Conservation (phyloP, 257 asterid species). For the Gentiana macrophylla region DNA sequence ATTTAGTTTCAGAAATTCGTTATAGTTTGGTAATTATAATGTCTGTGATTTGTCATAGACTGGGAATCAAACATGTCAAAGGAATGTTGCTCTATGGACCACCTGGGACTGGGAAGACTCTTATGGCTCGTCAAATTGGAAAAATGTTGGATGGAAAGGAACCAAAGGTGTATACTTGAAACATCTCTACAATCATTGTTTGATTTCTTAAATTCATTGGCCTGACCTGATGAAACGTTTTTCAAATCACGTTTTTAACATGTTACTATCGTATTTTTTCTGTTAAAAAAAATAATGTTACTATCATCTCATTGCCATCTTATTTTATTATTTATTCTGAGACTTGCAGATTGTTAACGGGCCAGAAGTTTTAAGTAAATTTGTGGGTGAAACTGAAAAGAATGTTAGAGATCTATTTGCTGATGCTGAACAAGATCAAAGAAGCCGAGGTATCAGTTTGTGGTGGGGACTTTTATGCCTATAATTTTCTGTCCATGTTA, state of each 20-base stretch:
- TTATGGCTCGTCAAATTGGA: slow-evolving; percentile 99
- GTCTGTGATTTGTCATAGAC: slow-evolving; percentile 33
- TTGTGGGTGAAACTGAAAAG: slow-evolving; percentile 98
- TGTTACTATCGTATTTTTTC: too few relatives aligned
- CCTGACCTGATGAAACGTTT: too few relatives aligned
- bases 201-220: too few relatives aligned
- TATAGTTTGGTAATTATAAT: slow-evolving; percentile 11
- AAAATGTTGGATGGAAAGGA: slow-evolving; percentile 95
- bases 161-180: slow-evolving; percentile 61
- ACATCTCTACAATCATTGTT: not conserved
- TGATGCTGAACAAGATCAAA: slow-evolving; percentile 96
- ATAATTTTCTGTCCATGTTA: slow-evolving; percentile 10
- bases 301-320: too few relatives aligned
- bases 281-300: too few relatives aligned
- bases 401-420: slow-evolving; percentile 97
- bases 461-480: slow-evolving; percentile 8
- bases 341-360: slow-evolving; percentile 83
- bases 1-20: slow-evolving; percentile 3
- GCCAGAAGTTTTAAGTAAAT: slow-evolving; percentile 95
- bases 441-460: slow-evolving; percentile 53
- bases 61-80: slow-evolving; percentile 97
- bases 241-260: too few relatives aligned
- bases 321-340: slow-evolving; percentile 4
- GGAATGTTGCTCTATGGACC: slow-evolving; percentile 99
- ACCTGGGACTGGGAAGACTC: slow-evolving; percentile 99